Evolutionary conservation across 495 filamentous ascomycete genomes (phyloP), one percentile per base, ranked within the genome.

Genomic region (Elaphomyces granulatus): DNA sequence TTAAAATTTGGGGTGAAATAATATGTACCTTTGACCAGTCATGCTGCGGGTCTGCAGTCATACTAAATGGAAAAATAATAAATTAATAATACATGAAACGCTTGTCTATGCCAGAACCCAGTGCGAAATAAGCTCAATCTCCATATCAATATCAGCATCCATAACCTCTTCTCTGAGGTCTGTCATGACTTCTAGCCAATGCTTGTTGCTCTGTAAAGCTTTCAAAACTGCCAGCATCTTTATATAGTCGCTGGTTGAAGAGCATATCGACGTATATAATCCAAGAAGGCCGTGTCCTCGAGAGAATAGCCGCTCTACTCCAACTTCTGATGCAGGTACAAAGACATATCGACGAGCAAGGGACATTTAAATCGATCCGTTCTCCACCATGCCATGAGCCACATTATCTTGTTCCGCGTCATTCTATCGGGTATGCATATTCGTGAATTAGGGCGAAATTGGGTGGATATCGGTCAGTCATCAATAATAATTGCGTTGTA

Each of bases 381-480:
- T 23, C 20, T 20, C 39, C 44, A 46, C 44, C 44, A 42, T 32
- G 41, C 33, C n/a, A n/a, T 37, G 16, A 38, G 26, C 44, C 44
- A 46, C 20, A 37, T 38, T 15, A 28, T 20, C 37, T 30, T 26
- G 23, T 28, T 28, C 23, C 23, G 23, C 23, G 23, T 28, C 23
- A 28, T 28, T 6, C 12, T 28, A 28, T 28, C 23, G 12, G 23
- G 23, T 12, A 28, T n/a, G n/a, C n/a, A n/a, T n/a, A n/a, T n/a
- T n/a, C n/a, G n/a, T n/a, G n/a, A n/a, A n/a, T n/a, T n/a, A n/a
- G n/a, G n/a, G n/a, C n/a, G n/a, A n/a, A n/a, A n/a, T n/a, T n/a
- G n/a, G n/a, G n/a, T n/a, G n/a, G n/a, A n/a, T n/a, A n/a, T n/a
- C n/a, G n/a, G n/a, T n/a, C n/a, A n/a, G n/a, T n/a, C n/a, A n/a